A percentile compares a stretch with the other conserved stretches of the same genome.
These are phyloP conservation scores for Bipolaris sorokiniana DNA, from an alignment of 2,329 filamentous ascomycete species.

Conservation along the genomic window DNA sequence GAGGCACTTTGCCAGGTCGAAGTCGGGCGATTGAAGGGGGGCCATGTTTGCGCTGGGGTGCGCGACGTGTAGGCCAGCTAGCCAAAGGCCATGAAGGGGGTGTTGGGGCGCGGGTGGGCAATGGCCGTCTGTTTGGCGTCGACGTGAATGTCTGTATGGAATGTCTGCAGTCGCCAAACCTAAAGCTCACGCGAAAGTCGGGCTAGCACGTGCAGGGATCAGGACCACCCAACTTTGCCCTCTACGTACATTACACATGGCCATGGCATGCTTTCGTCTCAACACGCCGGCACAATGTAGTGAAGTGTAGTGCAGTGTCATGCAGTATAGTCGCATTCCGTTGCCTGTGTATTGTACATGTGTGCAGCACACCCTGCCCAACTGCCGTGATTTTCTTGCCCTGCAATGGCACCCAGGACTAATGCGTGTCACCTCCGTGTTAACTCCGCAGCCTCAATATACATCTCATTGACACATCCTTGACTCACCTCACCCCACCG, in stretches of 20 bases:
- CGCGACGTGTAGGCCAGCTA: slow-evolving; percentile 36
- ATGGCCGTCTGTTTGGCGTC: slow-evolving; percentile 32
- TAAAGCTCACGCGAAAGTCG: slow-evolving; percentile 26
- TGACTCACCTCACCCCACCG: slow-evolving; percentile 31
- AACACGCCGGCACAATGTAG: not conserved
- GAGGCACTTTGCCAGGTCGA: slow-evolving; percentile 83
- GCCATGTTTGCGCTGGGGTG: slow-evolving; percentile 49
- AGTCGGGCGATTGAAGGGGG: slow-evolving; percentile 53
- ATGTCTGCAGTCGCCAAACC: slow-evolving; percentile 26
- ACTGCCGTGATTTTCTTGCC: not conserved
- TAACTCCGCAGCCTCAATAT: slow-evolving; percentile 22
- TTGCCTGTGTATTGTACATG: not conserved
- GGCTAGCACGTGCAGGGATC: slow-evolving; percentile 20
- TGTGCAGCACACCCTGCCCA: not conserved
- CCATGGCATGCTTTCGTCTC: not conserved
- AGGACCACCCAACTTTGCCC: slow-evolving; percentile 10
- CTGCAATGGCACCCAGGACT: not conserved
- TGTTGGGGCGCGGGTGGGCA: slow-evolving; percentile 19
- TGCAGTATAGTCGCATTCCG: not conserved
- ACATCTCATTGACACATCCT: slow-evolving; percentile 11
- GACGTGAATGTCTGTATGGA: not conserved
- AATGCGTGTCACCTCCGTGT: slow-evolving; percentile 18
- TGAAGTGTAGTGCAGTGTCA: not conserved
- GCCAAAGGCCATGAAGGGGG: slow-evolving; percentile 43
- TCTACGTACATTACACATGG: not conserved